Conservation (phyloP, 805 yeast species). For the Lachancea meyersii region DNA sequence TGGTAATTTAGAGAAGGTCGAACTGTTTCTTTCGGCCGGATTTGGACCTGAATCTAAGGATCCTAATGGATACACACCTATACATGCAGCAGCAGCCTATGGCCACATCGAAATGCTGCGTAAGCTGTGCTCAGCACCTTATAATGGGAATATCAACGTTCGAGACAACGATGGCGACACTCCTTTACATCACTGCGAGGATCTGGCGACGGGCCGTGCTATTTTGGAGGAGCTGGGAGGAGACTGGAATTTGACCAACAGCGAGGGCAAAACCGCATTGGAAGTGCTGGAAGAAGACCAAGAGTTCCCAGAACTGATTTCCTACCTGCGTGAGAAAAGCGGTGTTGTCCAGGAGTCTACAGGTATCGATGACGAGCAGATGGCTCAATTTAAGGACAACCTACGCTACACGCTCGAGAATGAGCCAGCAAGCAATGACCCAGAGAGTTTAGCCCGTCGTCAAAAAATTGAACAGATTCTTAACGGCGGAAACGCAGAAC, state of each 20-base stretch:
- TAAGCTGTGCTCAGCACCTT: conserved; percentile 28
- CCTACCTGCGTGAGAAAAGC: conserved; percentile 46
- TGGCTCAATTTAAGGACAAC: conserved; percentile 36
- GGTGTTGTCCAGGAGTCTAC: conserved; percentile 25
- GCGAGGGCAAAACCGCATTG: conserved; percentile 69
- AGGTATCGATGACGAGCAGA: conserved; percentile 25
- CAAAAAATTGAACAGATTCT: conserved; percentile 62
- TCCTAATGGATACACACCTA: conserved; percentile 91
- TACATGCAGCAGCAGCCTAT: conserved; percentile 96
- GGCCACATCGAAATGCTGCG: conserved; percentile 64
- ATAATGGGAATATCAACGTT: conserved; percentile 77
- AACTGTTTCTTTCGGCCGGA: conserved; percentile 44
- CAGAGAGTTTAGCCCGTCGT: conserved; percentile 51
- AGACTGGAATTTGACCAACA: conserved; percentile 55
- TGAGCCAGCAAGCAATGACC: conserved; percentile 37
- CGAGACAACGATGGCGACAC: conserved; percentile 90
- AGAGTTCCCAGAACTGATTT: conserved; percentile 73
- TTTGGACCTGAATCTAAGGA: conserved; percentile 70
- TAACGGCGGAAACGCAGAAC: conserved; percentile 76
- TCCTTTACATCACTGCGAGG: conserved; percentile 88
- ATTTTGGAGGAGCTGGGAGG: conserved; percentile 67
- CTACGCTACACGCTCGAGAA: conserved; percentile 53
- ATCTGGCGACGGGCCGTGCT: conserved; percentile 52
- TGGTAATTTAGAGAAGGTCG: conserved; percentile 56
- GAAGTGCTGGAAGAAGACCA: conserved; percentile 76